Conservation (phyloP, 2,329 filamentous ascomycete species). For the Talaromyces pinophilus region DNA sequence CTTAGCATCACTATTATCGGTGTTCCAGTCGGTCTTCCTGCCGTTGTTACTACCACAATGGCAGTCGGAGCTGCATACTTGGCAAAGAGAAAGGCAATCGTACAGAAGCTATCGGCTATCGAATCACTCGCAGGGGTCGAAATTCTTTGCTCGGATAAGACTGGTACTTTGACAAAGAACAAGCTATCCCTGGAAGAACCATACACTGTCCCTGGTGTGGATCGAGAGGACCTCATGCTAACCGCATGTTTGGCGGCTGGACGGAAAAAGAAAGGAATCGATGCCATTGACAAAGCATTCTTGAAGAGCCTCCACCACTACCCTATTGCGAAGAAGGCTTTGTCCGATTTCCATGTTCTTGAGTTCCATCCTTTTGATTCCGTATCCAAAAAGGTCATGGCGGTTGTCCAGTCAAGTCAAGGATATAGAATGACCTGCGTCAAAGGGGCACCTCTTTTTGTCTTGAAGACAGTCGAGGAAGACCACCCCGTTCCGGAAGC, state of each 20-base stretch:
- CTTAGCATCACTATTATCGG: constrained; percentile 88
- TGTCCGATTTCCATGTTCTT: constrained; percentile 80
- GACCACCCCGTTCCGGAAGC: constrained; percentile 76
- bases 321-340: constrained; percentile 75
- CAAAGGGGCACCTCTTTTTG: constrained; percentile 86
- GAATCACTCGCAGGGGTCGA: constrained; percentile 90
- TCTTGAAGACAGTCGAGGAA: constrained; percentile 83
- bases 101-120: constrained; percentile 88
- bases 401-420: constrained; percentile 77
- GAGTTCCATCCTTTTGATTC: constrained; percentile 89
- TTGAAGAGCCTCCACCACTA: constrained; percentile 81
- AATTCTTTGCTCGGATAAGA: constrained; percentile 94
- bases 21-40: constrained; percentile 89
- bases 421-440: constrained; percentile 85
- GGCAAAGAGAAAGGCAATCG: constrained; percentile 89
- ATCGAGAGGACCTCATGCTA: constrained; percentile 85
- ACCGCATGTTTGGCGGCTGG: constrained; percentile 87
- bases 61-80: constrained; percentile 89
- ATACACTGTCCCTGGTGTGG: constrained; percentile 78
- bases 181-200: constrained; percentile 86
- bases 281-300: constrained; percentile 94
- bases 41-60: constrained; percentile 93
- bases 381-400: constrained; percentile 89
- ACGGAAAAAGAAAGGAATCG: constrained; percentile 93
- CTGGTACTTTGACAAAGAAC: constrained; percentile 90